These are phyloP conservation scores for Gleditsia sinensis DNA, from an alignment of 306 rosid genomes.

Conservation along the genomic window DNA sequence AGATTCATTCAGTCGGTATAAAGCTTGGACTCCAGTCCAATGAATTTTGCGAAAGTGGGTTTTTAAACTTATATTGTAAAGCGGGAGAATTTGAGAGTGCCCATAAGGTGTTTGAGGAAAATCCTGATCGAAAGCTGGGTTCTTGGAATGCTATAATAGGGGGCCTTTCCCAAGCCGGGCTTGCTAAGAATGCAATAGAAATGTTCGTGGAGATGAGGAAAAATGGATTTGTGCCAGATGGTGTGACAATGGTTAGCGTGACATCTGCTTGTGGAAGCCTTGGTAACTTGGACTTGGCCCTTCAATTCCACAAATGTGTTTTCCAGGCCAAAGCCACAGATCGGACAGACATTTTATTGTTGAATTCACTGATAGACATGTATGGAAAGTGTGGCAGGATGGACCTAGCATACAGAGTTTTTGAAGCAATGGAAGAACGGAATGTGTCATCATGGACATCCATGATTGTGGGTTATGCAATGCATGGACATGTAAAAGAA, in stretches of 20 bases:
- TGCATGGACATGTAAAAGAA: constrained; percentile 72
- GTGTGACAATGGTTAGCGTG: constrained; percentile 67
- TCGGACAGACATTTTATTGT: constrained; percentile 48
- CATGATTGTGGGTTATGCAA: constrained; percentile 78
- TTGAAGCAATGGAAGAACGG: constrained; percentile 50
- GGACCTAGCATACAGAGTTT: constrained; percentile 68
- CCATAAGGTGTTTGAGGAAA: constrained; percentile 63
- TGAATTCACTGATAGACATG: constrained; percentile 76
- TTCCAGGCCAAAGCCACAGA: constrained; percentile 48
- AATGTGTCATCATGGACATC: constrained; percentile 83
- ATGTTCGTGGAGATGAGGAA: constrained; percentile 51
- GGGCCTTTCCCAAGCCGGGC: constrained; percentile 66
- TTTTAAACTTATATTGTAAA: constrained; percentile 55
- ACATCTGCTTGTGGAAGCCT: constrained; percentile 70
- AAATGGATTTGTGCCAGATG: constrained; percentile 60
- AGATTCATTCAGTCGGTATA: constrained; percentile 57
- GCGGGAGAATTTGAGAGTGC: constrained; percentile 65
- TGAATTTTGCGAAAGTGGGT: constrained; percentile 73
- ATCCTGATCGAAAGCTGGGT: constrained; percentile 63
- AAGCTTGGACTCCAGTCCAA: constrained; percentile 61
- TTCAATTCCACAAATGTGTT: constrained; percentile 66
- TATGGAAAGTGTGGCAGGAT: constrained; percentile 85
- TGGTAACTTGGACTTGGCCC: constrained; percentile 58
- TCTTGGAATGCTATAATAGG: constrained; percentile 78
- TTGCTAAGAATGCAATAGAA: constrained; percentile 52